These are phyloP conservation scores for Trypethelium eluteriae DNA, from an alignment of 495 filamentous ascomycete genomes.

Conservation along the genomic window DNA sequence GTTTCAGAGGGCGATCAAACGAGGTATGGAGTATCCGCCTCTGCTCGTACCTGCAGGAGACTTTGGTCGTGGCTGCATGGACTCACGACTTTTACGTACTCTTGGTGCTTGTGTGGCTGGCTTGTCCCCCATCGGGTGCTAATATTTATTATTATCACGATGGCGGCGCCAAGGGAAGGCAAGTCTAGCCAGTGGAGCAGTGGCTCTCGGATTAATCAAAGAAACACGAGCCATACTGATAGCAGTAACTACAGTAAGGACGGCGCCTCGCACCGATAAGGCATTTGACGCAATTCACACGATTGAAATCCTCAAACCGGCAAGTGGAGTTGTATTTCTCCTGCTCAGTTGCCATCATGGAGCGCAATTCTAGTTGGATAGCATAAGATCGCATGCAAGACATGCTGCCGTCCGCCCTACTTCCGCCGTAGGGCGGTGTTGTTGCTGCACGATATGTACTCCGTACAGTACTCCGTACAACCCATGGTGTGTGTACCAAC, in stretches of 20 bases:
- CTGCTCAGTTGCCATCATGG: neutral
- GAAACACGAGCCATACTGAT: neutral
- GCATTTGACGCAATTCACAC: neutral
- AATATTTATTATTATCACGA: neutral
- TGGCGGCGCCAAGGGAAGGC: neutral
- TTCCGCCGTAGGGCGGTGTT: neutral
- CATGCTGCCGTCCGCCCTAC: neutral
- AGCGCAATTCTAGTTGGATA: neutral
- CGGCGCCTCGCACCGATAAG: neutral
- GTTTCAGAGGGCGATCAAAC: conserved; percentile 11
- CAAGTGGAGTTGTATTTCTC: neutral
- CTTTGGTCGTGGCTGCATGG: neutral
- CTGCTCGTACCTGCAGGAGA: conserved; percentile 6
- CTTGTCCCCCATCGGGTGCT: neutral
- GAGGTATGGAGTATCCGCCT: neutral
- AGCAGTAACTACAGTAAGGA: too few relatives aligned
- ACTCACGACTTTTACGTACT: too few relatives aligned
- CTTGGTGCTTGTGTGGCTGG: neutral
- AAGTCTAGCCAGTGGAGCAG: neutral
- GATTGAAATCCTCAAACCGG: too few relatives aligned
- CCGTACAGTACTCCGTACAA: neutral
- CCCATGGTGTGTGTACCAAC: neutral
- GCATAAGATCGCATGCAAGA: conserved; percentile 6
- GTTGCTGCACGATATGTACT: neutral
- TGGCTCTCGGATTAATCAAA: neutral